Percentiles rank a stretch among this genome's conserved stretches.
Conservation (phyloP, 2,329 filamentous ascomycete genomes). For the Cordyceps militaris region DNA sequence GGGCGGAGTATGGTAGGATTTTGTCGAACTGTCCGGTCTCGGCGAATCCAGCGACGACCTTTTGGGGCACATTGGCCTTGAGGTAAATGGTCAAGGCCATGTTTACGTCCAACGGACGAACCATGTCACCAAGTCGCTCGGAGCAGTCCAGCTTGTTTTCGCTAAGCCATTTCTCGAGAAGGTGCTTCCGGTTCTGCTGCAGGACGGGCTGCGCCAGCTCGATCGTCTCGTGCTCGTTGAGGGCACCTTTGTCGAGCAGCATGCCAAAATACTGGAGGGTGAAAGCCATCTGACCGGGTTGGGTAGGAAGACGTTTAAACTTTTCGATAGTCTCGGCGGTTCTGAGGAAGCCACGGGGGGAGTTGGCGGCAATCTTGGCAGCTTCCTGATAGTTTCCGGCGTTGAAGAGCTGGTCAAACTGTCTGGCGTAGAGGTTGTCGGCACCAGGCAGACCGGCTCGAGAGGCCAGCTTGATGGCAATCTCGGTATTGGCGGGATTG, state of each 20-base stretch:
- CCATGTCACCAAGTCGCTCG: conserved; percentile 91
- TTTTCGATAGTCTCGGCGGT: conserved; percentile 93
- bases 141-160: conserved; percentile 95
- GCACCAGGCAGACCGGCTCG: conserved; percentile 89
- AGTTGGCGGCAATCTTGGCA: conserved; percentile 94
- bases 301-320: conserved; percentile 79
- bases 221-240: conserved; percentile 90
- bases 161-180: conserved; percentile 96
- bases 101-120: conserved; percentile 81
- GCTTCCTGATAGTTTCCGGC: conserved; percentile 78
- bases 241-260: conserved; percentile 85
- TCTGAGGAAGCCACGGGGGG: conserved; percentile 88
- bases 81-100: conserved; percentile 86
- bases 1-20: conserved; percentile 83
- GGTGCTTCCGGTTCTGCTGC: conserved; percentile 86
- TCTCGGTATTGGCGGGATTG: conserved; percentile 86
- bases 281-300: conserved; percentile 80
- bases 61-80: conserved; percentile 82
- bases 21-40: conserved; percentile 96
- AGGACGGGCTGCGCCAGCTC: conserved; percentile 91
- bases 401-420: conserved; percentile 82
- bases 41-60: conserved; percentile 90
- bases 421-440: conserved; percentile 84
- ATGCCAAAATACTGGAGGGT: conserved; percentile 98
- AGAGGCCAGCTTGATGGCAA: conserved; percentile 94